Percentiles rank a stretch among this genome's conserved stretches.
Conservation (phyloP, 1,284 basidiomycete species). For the Moesziomyces antarcticus region DNA sequence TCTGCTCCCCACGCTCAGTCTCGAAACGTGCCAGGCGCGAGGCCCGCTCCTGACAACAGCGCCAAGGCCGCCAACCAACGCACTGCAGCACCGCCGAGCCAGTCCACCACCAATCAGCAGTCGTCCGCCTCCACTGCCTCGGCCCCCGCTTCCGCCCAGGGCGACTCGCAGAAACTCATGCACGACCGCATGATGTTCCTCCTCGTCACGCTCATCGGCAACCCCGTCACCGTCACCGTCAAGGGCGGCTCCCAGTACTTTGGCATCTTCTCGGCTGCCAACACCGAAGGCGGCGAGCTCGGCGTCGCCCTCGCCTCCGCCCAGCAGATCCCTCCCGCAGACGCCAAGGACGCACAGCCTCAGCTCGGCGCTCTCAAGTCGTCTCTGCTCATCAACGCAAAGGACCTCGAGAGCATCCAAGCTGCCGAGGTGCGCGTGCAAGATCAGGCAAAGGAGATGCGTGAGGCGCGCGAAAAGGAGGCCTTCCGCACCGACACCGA, state of each 20-base stretch:
- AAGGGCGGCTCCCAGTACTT: conserved; percentile 53
- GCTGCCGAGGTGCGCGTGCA: conserved; percentile 52
- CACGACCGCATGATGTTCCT: conserved; percentile 54
- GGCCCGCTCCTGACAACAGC: conserved; percentile 3
- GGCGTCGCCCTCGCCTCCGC: conserved; percentile 55
- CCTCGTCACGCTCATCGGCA: conserved; percentile 54
- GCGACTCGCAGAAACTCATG: conserved; percentile 48
- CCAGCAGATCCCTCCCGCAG: conserved; percentile 49
- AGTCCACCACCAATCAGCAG: conserved; percentile 19
- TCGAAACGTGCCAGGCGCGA: conserved; percentile 14
- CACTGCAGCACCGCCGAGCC: conserved; percentile 2
- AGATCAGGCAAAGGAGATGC: conserved; percentile 52
- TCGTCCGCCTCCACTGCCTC: conserved; percentile 32
- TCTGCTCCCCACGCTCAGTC: conserved; percentile 12
- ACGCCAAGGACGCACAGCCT: conserved; percentile 15
- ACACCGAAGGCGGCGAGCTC: conserved; percentile 49
- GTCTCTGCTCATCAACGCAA: conserved; percentile 50
- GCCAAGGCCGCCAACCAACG: conserved; percentile 23
- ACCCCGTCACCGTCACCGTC: conserved; percentile 56
- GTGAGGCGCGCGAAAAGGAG: conserved; percentile 43
- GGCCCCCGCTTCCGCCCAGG: conserved; percentile 11
- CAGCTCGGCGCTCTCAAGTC: conserved; percentile 50
- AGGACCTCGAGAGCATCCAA: conserved; percentile 52
- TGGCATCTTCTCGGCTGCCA: conserved; percentile 60
- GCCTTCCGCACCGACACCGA: conserved; percentile 62